Evolutionary conservation across 2,329 filamentous ascomycete genomes (phyloP), one percentile per base, ranked within the genome.

Genomic region (Microsporum audouinii): DNA sequence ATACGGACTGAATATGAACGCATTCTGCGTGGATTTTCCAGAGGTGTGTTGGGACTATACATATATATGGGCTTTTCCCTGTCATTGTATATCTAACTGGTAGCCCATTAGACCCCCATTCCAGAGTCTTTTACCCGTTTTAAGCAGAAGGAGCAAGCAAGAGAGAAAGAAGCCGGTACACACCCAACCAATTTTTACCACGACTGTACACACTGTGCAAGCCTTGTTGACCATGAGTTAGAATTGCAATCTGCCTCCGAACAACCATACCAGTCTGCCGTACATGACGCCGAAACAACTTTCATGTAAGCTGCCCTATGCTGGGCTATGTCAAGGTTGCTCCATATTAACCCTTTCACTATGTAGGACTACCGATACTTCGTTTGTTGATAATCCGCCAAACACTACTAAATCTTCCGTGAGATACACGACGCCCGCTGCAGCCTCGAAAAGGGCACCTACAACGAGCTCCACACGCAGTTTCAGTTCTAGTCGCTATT

Each of bases 1-100:
- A 53, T 99, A 97, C 69, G 94, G 94, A 1, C 75, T 99, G 72
- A 97, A 97, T 71, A 96, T 99, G 91, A 97, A 96, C 74, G 94
- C 94, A 0, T 99, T 97, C 72, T 97, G 92, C 73, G 91, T 97
- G 36, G 94, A 99, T 73, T 99, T 96, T 66, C 89, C 91, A 0
- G 94, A 99, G 84, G 91, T 91, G 76, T 59, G 65, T 45, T 39
- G 33, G 3, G 7, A 2, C 17, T 31, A 4, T 33, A n/a, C 29
- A 57, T 27, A 41, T n/a, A 1, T 23, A 33, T 23, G 17, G 17
- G 55, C 6, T 29, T 31, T 23, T 17, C 7, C 39, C 17, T 39
- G 27, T 29, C 57, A 36, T 36, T 61, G 14, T 29, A 7, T 60
- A 27, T 61, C 55, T 57, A 34, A 57, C 31, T 6, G 17, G 10